Conservation (phyloP, 257 asterid species). For the Gentiana macrophylla region DNA sequence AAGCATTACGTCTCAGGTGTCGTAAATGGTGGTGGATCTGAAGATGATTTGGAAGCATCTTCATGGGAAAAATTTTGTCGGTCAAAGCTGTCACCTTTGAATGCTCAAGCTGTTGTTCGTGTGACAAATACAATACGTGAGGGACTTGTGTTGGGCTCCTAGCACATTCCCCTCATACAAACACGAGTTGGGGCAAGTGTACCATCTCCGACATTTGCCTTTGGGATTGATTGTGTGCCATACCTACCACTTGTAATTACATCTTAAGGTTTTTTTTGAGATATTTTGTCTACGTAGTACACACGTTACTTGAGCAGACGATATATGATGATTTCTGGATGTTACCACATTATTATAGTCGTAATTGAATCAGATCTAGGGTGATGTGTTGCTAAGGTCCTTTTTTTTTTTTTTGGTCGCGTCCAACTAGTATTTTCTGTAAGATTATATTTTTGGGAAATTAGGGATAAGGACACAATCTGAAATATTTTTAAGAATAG, state of each 20-base stretch:
- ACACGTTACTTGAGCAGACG: slow-evolving; percentile 21
- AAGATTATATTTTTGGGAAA: too few relatives aligned
- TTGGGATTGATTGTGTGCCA: slow-evolving; percentile 20
- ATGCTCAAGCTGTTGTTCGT: slow-evolving; percentile 90
- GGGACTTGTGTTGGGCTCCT: slow-evolving; percentile 49
- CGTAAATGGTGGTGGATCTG: slow-evolving; percentile 13
- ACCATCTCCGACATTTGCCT: slow-evolving; percentile 15
- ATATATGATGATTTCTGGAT: too few relatives aligned
- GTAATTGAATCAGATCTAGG: too few relatives aligned
- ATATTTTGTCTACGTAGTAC: slow-evolving; percentile 30
- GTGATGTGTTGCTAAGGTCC: too few relatives aligned
- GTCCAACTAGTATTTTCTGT: too few relatives aligned
- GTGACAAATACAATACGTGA: slow-evolving; percentile 59
- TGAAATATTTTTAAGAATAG: too few relatives aligned
- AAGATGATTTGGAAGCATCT: slow-evolving; percentile 28
- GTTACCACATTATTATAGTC: too few relatives aligned
- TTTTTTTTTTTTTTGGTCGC: too few relatives aligned
- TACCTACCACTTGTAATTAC: slow-evolving; percentile 62
- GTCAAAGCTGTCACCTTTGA: slow-evolving; percentile 75
- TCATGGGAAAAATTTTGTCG: slow-evolving; percentile 88
- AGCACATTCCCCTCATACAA: slow-evolving; percentile 16
- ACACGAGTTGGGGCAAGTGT: slow-evolving; percentile 13
- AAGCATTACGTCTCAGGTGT: slow-evolving; percentile 29
- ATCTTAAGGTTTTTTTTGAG: slow-evolving; percentile 23
- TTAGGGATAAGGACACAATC: too few relatives aligned